Base-by-base conservation (phyloP, 169 alveolate genomes). In the Plasmodium reichenowi region DNA sequence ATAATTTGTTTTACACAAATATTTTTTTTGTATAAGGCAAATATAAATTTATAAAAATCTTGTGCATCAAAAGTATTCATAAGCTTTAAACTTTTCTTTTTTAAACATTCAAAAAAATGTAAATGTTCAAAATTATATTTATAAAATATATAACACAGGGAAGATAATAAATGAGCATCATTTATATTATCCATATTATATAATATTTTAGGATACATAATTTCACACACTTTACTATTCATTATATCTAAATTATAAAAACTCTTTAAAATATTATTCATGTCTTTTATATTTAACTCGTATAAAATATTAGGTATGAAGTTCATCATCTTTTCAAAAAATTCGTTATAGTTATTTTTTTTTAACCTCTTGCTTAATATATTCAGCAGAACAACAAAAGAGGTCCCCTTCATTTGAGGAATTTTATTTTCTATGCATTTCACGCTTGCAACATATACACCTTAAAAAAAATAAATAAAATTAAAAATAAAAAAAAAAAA, bases 1-100 rank as follows among this genome's bases (percentile, higher is more conserved):
- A 78, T 45, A 64, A 78, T 78, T 50, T 78, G 78, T 66, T 78
- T 66, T 70, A 78, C 47, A 52, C 89, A 78, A 52, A 78, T 78
- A 29, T 78, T 78, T 60, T 52, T 78, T 66, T 52, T 66, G 48
- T 78, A 58, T 45, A 78, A 66, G 3, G 89, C 66, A 78, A 78
- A 78, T 24, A 78, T 71, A 29, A 78, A 78, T 66, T 50, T 78
- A 70, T 78, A 78, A 26, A 78, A 59, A 38, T 24, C 54, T 2
- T 7, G 22, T 4, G 89, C 78, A 45, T 78, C 72, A 64, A 78
- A 78, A 50, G 64, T 50, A 43, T 78, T 13, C 15, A 78, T 29
- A 22, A 78, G 52, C 50, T 20, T 8, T 17, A 78, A 66, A 45
- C 89, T 76, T 13, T 62, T 32, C 54, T 32, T 78, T 32, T 78